Evolutionary conservation across 108 stramenopile genomes (phyloP).

Genomic region (Chaetoceros tenuissimus): DNA sequence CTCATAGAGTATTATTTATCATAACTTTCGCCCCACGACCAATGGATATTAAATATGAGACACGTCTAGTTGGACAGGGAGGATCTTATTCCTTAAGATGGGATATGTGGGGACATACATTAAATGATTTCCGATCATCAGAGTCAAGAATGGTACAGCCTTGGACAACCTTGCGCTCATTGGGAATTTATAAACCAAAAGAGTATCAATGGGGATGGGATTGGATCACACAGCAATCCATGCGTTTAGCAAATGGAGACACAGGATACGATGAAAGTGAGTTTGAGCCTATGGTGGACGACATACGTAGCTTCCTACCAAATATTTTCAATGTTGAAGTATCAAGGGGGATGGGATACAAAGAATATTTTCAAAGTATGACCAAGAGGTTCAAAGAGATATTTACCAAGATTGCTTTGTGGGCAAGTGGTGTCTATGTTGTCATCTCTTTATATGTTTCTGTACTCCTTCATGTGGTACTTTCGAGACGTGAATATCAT

Average conservation of each 20-base stretch:
- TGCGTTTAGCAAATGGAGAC: conserved; percentile 47
- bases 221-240: conserved; percentile 12
- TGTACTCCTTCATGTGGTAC: neutral
- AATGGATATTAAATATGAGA: neutral
- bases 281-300: conserved; percentile 1
- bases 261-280: conserved; percentile 25
- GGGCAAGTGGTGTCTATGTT: neutral
- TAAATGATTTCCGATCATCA: conserved; percentile 38
- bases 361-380: neutral
- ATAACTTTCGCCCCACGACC: conserved; percentile 13
- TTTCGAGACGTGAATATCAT: neutral
- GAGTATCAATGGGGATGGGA: conserved; percentile 39
- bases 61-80: conserved; percentile 1
- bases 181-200: conserved; percentile 34
- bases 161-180: conserved; percentile 20
- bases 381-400: neutral
- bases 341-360: neutral
- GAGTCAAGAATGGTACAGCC: conserved; percentile 31
- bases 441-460: neutral
- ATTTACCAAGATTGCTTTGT: neutral
- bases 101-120: conserved; percentile 44
- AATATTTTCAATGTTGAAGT: neutral
- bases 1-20: conserved; percentile 4
- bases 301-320: neutral
- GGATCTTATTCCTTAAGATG: conserved; percentile 1